Conservation (phyloP, 768 basidiomycete genomes). For the Suillus decipiens region DNA sequence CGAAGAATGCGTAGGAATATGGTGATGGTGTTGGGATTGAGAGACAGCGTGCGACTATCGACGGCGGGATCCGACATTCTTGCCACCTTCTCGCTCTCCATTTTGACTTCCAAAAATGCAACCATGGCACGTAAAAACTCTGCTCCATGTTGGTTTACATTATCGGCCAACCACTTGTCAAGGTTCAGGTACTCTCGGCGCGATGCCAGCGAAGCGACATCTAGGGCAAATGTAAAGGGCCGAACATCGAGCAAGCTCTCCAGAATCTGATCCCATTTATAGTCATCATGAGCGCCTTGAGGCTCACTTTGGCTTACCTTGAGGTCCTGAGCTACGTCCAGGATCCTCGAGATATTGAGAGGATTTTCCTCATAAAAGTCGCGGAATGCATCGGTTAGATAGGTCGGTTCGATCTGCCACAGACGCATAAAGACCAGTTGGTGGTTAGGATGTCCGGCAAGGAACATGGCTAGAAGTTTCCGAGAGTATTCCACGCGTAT, state of each 20-base stretch:
- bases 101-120: conserved; percentile 88
- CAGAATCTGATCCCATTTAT: conserved; percentile 59
- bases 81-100: conserved; percentile 82
- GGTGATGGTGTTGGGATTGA: conserved; percentile 87
- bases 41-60: conserved; percentile 80
- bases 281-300: conserved; percentile 8
- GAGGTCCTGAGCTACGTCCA: conserved; percentile 94
- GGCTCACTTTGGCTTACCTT: conserved; percentile 55
- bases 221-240: conserved; percentile 87
- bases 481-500: conserved; percentile 86
- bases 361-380: conserved; percentile 93
- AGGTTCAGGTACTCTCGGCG: conserved; percentile 92
- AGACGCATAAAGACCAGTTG: conserved; percentile 97
- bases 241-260: conserved; percentile 90
- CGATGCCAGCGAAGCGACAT: conserved; percentile 92
- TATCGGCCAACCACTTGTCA: conserved; percentile 94
- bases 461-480: conserved; percentile 84
- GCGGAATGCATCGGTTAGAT: conserved; percentile 84
- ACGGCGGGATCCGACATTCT: conserved; percentile 75
- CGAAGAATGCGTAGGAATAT: conserved; percentile 91
- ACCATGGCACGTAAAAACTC: conserved; percentile 89
- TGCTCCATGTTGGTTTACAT: conserved; percentile 76
- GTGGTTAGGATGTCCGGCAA: conserved; percentile 91
- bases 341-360: conserved; percentile 89
- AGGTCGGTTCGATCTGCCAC: conserved; percentile 86